These are phyloP conservation scores for Emergomyces africanus DNA, from an alignment of 2,329 filamentous ascomycete species.

Conservation along the genomic window DNA sequence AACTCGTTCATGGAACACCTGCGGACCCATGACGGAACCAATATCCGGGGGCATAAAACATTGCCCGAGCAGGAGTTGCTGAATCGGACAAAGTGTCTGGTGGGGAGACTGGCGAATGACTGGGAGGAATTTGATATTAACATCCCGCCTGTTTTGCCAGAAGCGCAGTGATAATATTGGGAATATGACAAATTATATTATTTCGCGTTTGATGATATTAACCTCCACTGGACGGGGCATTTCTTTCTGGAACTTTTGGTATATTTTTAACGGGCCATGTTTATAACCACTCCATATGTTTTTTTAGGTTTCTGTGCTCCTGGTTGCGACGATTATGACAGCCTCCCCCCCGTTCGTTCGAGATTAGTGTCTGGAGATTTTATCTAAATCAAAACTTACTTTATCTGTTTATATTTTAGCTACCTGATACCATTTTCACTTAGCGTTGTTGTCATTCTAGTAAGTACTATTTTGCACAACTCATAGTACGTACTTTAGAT, in stretches of 20 bases:
- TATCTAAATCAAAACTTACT: too few species aligned
- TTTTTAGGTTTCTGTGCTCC: too few species aligned
- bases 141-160: slow-evolving; percentile 21
- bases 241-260: not conserved
- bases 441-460: not conserved
- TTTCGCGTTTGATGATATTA: not conserved
- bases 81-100: slow-evolving; percentile 32
- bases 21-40: slow-evolving; percentile 16
- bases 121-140: slow-evolving; percentile 38
- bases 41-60: slow-evolving; percentile 16
- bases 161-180: slow-evolving; percentile 4
- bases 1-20: slow-evolving; percentile 35
- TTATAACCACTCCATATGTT: not conserved
- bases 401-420: not conserved
- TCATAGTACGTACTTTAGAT: too few species aligned
- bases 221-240: not conserved
- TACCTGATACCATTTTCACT: not conserved
- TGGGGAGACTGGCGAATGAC: slow-evolving; percentile 26
- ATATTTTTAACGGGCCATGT: not conserved
- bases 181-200: not conserved
- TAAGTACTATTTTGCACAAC: too few species aligned
- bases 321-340: too few species aligned
- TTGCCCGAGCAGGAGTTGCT: slow-evolving; percentile 25
- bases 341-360: not conserved
- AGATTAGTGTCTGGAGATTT: not conserved